Base-by-base conservation (phyloP, 2,329 filamentous ascomycete genomes). In the Laburnicola sp. region DNA sequence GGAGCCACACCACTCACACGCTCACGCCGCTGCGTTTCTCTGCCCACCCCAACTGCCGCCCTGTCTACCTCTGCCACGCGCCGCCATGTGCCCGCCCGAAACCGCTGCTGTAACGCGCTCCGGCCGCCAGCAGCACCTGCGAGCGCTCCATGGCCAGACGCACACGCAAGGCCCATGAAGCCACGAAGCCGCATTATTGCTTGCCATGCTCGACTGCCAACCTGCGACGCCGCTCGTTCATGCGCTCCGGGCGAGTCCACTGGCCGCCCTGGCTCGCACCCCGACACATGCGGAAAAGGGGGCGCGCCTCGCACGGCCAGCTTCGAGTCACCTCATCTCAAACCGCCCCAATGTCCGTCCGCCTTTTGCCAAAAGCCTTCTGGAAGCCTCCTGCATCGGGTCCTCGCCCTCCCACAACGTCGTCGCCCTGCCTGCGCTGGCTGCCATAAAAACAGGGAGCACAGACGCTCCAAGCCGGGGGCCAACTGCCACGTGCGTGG, bases 331-430 rank as follows among this genome's bases (percentile, higher is more conserved):
- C n/a, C n/a, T n/a, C n/a, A n/a, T 30, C 26, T 9, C 10, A 11
- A 27, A 42, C n/a, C n/a, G n/a, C 42, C 43, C 30, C 34, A 36
- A 23, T n/a, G 10, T 39, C 4, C 25, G 11, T 44, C 43, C 40
- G 43, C 47, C 43, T 35, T 27, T 50, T 50, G 45, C 51, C 62
- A 50, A 44, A 45, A 39, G 11, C 39, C 41, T 65, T 64, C 61
- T 53, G 59, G 62, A 65, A 65, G 54, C 51, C 48, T 57, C 57
- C 51, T 62, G 61, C 58, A 50, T 59, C 58, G 58, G 56, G 47
- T 46, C 42, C 46, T 37, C 37, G 48, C 42, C 54, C 46, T 50
- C 52, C 56, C 51, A 26, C 4, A 34, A 37, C 9, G 23, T 23
- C 26, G 16, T 32, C 38, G 16, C 43, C 48, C 42, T 9, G 21